A percentile compares a stretch with the other conserved stretches of the same genome.
phyloP scores from a whole-genome alignment of 257 asterid species.

The Nemophila menziesii region DNA sequence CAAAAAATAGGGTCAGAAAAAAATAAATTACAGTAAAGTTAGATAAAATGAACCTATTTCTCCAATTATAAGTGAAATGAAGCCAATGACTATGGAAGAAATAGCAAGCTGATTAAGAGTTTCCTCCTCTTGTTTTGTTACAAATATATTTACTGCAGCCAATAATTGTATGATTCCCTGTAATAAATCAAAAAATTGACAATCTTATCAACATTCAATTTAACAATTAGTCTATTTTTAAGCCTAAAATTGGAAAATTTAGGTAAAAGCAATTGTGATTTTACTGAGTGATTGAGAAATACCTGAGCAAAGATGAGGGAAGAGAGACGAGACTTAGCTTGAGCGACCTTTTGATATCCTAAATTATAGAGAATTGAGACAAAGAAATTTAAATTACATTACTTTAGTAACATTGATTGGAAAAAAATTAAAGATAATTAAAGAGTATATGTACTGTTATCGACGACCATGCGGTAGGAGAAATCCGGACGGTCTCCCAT shows the following conservation, averaged over 20 bases:
- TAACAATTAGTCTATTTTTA: background rate
- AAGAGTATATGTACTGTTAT: constrained; percentile 41
- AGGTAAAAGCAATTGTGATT: background rate
- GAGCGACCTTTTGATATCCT: constrained; percentile 74
- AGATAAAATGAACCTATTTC: constrained; percentile 44
- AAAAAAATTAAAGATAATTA: background rate
- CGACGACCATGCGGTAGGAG: constrained; percentile 93
- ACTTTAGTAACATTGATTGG: background rate
- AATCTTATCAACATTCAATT: background rate
- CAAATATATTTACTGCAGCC: constrained; percentile 20
- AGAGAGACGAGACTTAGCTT: constrained; percentile 58
- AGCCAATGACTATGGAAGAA: constrained; percentile 29
- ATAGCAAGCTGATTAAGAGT: constrained; percentile 30
- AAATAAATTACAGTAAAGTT: background rate
- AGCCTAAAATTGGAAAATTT: no score
- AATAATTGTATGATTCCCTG: constrained; percentile 56
- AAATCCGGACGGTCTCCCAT: constrained; percentile 84
- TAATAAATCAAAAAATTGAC: constrained; percentile 7
- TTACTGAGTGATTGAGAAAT: background rate
- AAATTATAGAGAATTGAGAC: background rate
- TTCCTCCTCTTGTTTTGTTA: constrained; percentile 28
- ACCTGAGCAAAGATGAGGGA: constrained; percentile 56
- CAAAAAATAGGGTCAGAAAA: background rate
- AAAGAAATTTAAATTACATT: background rate
- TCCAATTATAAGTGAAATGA: constrained; percentile 50